phyloP scores from a whole-genome alignment of 129 eudicot genomes.

The Erigeron canadensis region DNA sequence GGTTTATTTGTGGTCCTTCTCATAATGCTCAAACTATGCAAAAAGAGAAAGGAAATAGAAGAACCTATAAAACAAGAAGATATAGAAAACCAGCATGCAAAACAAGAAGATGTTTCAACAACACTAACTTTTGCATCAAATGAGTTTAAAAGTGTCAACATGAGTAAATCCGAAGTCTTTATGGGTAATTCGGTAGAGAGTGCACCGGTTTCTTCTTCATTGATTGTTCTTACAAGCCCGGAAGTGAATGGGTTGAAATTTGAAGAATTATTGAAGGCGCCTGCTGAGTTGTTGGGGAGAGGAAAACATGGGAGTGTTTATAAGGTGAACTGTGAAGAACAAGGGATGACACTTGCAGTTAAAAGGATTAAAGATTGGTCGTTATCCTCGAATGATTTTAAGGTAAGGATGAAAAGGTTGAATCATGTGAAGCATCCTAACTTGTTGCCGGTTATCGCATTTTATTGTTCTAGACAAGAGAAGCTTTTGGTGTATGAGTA shows the following conservation, averaged over 20 bases:
- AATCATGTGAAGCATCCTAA: slow-evolving; percentile 57
- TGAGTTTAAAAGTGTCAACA: slow-evolving; percentile 28
- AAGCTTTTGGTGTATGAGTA: slow-evolving; percentile 84
- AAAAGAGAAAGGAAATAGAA: slow-evolving; percentile 39
- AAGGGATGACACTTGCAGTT: slow-evolving; percentile 52
- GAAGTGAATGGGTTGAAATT: slow-evolving; percentile 60
- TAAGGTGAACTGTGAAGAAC: slow-evolving; percentile 56
- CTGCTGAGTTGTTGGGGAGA: slow-evolving; percentile 79
- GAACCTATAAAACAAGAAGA: slow-evolving; percentile 19
- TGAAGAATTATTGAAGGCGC: slow-evolving; percentile 65
- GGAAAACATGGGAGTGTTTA: slow-evolving; percentile 76
- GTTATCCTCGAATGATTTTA: slow-evolving; percentile 46
- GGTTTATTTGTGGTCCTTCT: slow-evolving; percentile 39
- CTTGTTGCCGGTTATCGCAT: slow-evolving; percentile 64
- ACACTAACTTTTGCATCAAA: slow-evolving; percentile 32
- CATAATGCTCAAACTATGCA: slow-evolving; percentile 42
- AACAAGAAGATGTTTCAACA: slow-evolving; percentile 35
- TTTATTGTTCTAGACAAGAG: slow-evolving; percentile 63
- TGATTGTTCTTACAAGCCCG: slow-evolving; percentile 57
- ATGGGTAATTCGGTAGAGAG: slow-evolving; percentile 36
- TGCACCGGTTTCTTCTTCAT: slow-evolving; percentile 43
- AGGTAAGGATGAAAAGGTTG: slow-evolving; percentile 60
- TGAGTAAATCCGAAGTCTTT: slow-evolving; percentile 41
- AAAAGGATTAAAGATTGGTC: slow-evolving; percentile 70
- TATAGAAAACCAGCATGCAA: slow-evolving; percentile 16